Conservation (phyloP, 441 rosid genomes). For the Cnidoscolus chayamansa region DNA sequence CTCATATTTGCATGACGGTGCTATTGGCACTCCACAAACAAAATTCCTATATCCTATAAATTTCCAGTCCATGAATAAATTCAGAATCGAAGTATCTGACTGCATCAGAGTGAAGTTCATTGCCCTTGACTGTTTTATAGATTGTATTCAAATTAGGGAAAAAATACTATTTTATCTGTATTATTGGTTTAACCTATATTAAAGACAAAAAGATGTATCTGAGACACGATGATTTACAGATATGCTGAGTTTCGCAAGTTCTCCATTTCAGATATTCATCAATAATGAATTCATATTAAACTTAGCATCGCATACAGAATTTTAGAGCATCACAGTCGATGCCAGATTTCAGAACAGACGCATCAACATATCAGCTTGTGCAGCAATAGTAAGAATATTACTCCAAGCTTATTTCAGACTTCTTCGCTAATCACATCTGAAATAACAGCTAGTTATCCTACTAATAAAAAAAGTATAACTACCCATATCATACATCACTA, state of each 20-base stretch:
- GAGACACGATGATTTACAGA: not conserved
- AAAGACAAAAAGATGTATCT: not conserved
- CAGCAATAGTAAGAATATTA: not conserved
- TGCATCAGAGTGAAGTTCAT: not conserved
- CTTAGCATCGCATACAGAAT: not conserved
- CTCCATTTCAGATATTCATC: slow-evolving; percentile 3
- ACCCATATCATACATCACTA: too few relatives aligned
- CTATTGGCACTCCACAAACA: not conserved
- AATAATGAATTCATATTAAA: not conserved
- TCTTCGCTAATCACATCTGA: too few relatives aligned
- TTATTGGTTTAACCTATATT: not conserved
- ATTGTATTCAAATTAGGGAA: not conserved
- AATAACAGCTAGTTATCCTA: too few relatives aligned
- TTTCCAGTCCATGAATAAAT: slow-evolving; percentile 2
- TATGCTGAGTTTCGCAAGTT: not conserved
- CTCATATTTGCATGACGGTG: not conserved
- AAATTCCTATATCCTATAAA: not conserved
- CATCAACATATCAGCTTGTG: not conserved
- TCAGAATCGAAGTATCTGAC: not conserved
- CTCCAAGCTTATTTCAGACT: too few relatives aligned
- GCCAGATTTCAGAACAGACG: not conserved
- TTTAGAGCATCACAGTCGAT: not conserved
- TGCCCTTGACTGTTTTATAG: not conserved
- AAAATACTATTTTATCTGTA: not conserved
- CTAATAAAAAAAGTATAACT: too few relatives aligned